These are phyloP conservation scores for Thecaphora thlaspeos DNA, from an alignment of 1,284 basidiomycete species.

Conservation along the genomic window DNA sequence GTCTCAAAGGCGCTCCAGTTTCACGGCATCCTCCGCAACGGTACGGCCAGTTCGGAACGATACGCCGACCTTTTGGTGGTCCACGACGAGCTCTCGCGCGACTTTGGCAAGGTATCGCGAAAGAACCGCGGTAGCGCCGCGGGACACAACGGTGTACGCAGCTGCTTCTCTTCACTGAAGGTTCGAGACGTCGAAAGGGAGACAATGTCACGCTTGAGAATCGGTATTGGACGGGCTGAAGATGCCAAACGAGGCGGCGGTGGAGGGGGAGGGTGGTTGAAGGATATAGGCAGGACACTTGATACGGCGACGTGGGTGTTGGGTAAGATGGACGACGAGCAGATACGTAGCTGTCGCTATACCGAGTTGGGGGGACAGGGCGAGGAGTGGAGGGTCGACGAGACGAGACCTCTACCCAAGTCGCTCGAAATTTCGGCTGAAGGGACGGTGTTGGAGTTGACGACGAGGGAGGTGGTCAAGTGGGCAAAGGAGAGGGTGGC, in stretches of 20 bases:
- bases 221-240: conserved; percentile 16
- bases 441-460: conserved; percentile 1
- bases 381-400: too few species aligned
- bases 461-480: background rate
- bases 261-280: too few species aligned
- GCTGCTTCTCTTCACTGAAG: conserved; percentile 11
- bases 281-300: conserved; percentile 1
- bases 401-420: too few species aligned
- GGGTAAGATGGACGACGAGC: conserved; percentile 1
- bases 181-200: background rate
- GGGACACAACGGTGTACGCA: conserved; percentile 25
- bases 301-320: conserved; percentile 21
- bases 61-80: conserved; percentile 13
- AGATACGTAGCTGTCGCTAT: conserved; percentile 13
- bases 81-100: conserved; percentile 25
- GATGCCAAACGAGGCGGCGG: too few species aligned
- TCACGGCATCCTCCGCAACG: background rate
- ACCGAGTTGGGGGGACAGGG: too few species aligned
- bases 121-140: conserved; percentile 12
- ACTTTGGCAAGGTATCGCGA: conserved; percentile 9
- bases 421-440: background rate
- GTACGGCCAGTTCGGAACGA: background rate
- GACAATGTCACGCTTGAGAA: conserved; percentile 5
- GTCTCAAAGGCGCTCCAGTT: conserved; percentile 2
- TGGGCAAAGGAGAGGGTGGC: conserved; percentile 11